Conservation (phyloP, 257 asterid species). For the Solanum neorickii region DNA sequence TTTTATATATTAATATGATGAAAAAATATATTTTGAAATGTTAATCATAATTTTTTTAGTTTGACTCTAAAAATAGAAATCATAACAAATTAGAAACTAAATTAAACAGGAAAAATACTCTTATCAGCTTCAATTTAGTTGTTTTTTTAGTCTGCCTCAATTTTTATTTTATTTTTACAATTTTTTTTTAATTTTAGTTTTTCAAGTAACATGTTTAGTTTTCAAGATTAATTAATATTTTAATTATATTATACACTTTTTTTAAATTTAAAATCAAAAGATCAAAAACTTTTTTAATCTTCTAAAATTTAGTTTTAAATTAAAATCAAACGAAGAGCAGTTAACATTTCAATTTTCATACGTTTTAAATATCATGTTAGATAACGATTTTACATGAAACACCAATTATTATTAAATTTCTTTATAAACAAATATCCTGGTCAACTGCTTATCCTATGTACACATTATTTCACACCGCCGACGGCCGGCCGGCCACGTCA, state of each 20-base stretch:
- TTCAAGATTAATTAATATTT: not conserved
- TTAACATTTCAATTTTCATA: not conserved
- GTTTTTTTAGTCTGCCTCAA: not conserved
- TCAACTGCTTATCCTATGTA: not conserved
- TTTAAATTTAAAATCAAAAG: not conserved
- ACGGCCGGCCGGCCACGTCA: not conserved
- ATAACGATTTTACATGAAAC: not conserved
- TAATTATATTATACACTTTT: not conserved
- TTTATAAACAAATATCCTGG: not conserved
- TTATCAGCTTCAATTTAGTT: too few species aligned
- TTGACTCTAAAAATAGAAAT: too few species aligned
- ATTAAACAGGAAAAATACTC: not conserved
- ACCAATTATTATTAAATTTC: not conserved
- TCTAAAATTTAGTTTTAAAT: not conserved
- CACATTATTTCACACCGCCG: not conserved
- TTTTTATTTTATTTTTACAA: not conserved
- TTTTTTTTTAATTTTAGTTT: not conserved
- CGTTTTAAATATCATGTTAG: not conserved
- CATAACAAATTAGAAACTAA: fast-evolving
- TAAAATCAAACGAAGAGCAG: not conserved
- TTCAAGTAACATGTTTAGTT: not conserved
- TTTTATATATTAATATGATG: too few species aligned
- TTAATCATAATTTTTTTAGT: too few species aligned
- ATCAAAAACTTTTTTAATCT: not conserved
- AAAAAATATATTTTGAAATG: too few species aligned